phyloP scores from a whole-genome alignment of 768 basidiomycete species.

The Boletus huronensis region DNA sequence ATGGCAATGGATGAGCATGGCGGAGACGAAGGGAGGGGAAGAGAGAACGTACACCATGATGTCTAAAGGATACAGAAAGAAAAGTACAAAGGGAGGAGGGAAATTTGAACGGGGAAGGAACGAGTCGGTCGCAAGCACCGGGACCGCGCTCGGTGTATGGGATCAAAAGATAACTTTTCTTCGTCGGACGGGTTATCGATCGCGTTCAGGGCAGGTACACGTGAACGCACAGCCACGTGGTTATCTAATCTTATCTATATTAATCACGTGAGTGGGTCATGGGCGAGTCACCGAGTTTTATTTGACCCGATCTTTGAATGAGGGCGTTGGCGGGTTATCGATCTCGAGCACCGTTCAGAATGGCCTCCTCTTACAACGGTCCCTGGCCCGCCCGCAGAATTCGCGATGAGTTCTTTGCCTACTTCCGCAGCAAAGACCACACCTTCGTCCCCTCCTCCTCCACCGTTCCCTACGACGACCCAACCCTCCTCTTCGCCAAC shows the following conservation, averaged over 20 bases:
- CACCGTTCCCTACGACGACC: constrained; percentile 96
- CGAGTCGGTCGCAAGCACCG: constrained; percentile 25
- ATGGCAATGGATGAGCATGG: constrained; percentile 30
- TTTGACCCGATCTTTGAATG: background rate
- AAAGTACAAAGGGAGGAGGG: constrained; percentile 15
- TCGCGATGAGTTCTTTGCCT: constrained; percentile 87
- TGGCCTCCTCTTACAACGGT: constrained; percentile 30
- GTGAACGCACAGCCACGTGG: constrained; percentile 5
- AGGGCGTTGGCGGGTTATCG: constrained; percentile 16
- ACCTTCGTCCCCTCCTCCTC: constrained; percentile 87
- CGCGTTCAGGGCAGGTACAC: constrained; percentile 41
- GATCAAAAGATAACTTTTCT: constrained; percentile 14
- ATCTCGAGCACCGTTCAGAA: constrained; percentile 22
- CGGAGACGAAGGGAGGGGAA: background rate
- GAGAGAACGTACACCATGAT: constrained; percentile 74
- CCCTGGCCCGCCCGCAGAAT: constrained; percentile 82
- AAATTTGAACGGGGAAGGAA: background rate
- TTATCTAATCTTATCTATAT: constrained; percentile 18
- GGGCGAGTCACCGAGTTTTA: constrained; percentile 12
- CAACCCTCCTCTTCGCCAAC: constrained; percentile 96
- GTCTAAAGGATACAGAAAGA: constrained; percentile 44
- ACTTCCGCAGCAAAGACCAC: constrained; percentile 76
- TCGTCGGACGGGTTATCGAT: constrained; percentile 39
- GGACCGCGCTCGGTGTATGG: constrained; percentile 22
- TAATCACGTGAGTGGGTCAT: constrained; percentile 10